These are phyloP conservation scores for Kodamaea kakaduensis DNA, from an alignment of 805 yeast genomes.

Conservation along the genomic window DNA sequence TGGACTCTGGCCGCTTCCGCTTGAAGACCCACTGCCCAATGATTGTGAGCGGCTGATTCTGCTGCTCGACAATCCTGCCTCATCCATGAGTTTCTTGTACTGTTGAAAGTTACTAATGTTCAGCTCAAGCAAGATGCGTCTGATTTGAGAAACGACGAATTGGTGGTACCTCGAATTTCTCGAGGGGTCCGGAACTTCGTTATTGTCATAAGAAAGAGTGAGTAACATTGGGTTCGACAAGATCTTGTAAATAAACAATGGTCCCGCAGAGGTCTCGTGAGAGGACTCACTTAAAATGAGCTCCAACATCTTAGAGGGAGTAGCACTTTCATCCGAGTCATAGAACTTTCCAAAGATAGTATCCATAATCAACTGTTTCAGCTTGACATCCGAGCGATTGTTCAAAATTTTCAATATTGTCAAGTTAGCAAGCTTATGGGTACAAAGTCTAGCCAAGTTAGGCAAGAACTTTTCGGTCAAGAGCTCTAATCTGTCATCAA, in stretches of 20 bases:
- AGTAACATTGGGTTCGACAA: conserved; percentile 65
- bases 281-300: conserved; percentile 60
- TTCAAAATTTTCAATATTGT: conserved; percentile 77
- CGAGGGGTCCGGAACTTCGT: conserved; percentile 6
- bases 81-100: conserved; percentile 84
- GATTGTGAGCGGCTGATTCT: conserved; percentile 28
- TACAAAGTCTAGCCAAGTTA: conserved; percentile 58
- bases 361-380: conserved; percentile 58
- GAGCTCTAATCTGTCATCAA: conserved; percentile 58
- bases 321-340: conserved; percentile 15
- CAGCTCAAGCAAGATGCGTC: conserved; percentile 57
- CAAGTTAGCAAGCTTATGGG: conserved; percentile 80
- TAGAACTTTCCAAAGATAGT: conserved; percentile 57
- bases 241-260: conserved; percentile 69
- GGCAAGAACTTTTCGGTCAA: conserved; percentile 62
- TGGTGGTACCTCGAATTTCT: conserved; percentile 40
- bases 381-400: conserved; percentile 59
- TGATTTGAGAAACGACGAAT: conserved; percentile 57
- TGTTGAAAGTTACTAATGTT: conserved; percentile 59
- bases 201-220: conserved; percentile 16
- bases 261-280: conserved; percentile 48
- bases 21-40: conserved; percentile 4
- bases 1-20: conserved; percentile 3
- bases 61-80: conserved; percentile 64
- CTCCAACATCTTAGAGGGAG: conserved; percentile 48